Evolutionary conservation across 1,284 basidiomycete genomes (phyloP), one percentile per base, ranked within the genome.

Genomic region (Agroathelia rolfsii): DNA sequence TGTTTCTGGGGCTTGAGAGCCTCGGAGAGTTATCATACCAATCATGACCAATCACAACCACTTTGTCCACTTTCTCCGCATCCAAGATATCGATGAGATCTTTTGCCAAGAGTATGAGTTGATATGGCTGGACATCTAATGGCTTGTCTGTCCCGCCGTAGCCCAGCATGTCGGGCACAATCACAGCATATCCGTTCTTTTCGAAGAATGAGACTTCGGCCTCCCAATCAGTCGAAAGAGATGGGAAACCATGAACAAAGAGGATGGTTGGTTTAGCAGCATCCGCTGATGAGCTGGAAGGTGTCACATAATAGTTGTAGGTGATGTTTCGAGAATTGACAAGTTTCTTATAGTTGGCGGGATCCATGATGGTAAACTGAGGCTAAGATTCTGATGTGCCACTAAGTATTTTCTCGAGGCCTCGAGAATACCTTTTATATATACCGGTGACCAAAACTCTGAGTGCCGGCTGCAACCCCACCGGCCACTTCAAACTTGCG

Each of bases 131-230:
- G 2, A 55, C 44, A 10, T 60, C 51, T 0, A 37, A 41, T 3
- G 69, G 60, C 47, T 68, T 70, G 38, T 62, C 61, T 5, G 66
- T 68, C 11, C 48, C 58, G 9, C 67, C 68, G 19, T 59, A 63
- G 7, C 69, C 71, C 8, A 71, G 53, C 48, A 65, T 56, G 44
- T 71, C 65, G 1, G 67, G 70, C 6, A 61, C 64, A 36, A 72
- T 45, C 17, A 71, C 34, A 10, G 67, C 59, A 32, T 61, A 71
- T 13, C 70, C 71, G 24, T 47, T 50, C 15, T 49, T 41, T 23
- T 55, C 41, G 49, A 71, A 68, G 41, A 56, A 59, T 7, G 55
- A 41, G 32, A 69, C 56, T 39, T 65, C 62, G 15, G 53, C 46
- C 24, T 56, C 46, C 68, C 69, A 70, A 30, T 59, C 62, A 33